A percentile compares a stretch with the other conserved stretches of the same genome.
phyloP scores from a whole-genome alignment of 1,284 basidiomycete species.

The Apiotrichum veenhuisii region DNA sequence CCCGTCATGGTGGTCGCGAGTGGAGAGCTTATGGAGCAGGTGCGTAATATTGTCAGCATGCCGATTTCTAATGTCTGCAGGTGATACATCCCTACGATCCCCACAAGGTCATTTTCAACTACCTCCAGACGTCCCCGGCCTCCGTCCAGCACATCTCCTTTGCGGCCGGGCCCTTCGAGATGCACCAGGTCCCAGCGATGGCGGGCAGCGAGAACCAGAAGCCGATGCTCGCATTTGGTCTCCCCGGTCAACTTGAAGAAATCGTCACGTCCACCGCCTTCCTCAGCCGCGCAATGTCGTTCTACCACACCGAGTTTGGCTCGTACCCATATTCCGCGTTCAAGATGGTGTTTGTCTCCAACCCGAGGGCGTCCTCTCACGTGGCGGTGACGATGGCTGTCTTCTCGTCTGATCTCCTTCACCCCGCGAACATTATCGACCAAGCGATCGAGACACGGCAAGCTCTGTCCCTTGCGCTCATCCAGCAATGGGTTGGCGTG shows the following conservation, averaged over 20 bases:
- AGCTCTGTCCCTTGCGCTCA: conserved; percentile 77
- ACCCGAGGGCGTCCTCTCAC: conserved; percentile 71
- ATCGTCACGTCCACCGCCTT: conserved; percentile 65
- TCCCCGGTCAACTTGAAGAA: conserved; percentile 74
- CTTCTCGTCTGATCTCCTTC: conserved; percentile 75
- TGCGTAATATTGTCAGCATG: conserved; percentile 42
- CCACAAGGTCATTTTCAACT: conserved; percentile 91
- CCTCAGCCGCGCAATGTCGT: conserved; percentile 84
- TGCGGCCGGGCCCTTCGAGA: conserved; percentile 89
- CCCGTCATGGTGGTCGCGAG: conserved; percentile 87
- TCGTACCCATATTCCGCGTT: conserved; percentile 95
- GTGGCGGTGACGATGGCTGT: conserved; percentile 82
- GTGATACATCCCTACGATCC: conserved; percentile 91
- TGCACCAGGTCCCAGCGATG: conserved; percentile 64
- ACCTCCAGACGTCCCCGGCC: conserved; percentile 79
- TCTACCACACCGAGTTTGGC: conserved; percentile 86
- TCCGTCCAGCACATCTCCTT: conserved; percentile 95
- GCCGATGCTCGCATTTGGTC: conserved; percentile 87
- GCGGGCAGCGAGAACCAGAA: conserved; percentile 60
- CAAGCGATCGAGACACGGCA: conserved; percentile 90
- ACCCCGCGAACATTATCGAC: conserved; percentile 86
- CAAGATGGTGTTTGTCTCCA: conserved; percentile 94
- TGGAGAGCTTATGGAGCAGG: conserved; percentile 90
- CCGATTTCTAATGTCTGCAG: conserved; percentile 49
- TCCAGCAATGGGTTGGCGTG: conserved; percentile 95